Conservation (phyloP, 1,284 basidiomycete genomes). For the Trichosporon sp. region DNA sequence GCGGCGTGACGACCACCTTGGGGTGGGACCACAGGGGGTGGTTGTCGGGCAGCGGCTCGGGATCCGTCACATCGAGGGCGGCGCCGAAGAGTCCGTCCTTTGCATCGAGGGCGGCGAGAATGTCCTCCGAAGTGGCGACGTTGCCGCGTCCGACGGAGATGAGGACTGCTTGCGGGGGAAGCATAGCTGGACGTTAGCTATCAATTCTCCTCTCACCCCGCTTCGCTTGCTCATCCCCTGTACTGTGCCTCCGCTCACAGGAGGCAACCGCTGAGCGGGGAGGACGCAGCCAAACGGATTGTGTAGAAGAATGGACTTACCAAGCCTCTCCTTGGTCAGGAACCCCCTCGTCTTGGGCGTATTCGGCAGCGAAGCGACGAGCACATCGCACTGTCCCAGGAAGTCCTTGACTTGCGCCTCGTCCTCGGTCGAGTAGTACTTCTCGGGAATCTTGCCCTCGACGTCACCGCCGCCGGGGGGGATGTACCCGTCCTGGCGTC, state of each 20-base stretch:
- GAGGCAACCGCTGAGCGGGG: no score
- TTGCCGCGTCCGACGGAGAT: conserved; percentile 39
- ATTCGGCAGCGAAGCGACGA: conserved; percentile 47
- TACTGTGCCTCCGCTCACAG: no score
- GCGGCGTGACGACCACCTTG: conserved; percentile 34
- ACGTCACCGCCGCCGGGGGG: conserved; percentile 36
- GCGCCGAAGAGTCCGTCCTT: conserved; percentile 30
- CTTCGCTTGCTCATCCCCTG: no score
- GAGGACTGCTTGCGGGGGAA: conserved; percentile 30
- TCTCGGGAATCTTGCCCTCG: conserved; percentile 47
- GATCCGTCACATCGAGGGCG: conserved; percentile 39
- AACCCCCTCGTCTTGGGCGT: conserved; percentile 46
- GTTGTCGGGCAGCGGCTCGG: conserved; percentile 36
- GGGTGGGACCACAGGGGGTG: conserved; percentile 36
- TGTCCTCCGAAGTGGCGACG: conserved; percentile 33
- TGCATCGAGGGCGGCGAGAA: conserved; percentile 31
- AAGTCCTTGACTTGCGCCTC: conserved; percentile 40
- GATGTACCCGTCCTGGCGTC: conserved; percentile 10
- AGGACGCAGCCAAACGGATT: no score
- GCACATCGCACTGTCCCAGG: conserved; percentile 44
- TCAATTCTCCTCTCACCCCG: no score
- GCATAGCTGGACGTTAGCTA: conserved; percentile 1
- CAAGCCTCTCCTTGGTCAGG: conserved; percentile 43
- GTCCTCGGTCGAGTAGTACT: conserved; percentile 47
- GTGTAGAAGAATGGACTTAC: conserved; percentile 33